A percentile compares a stretch with the other conserved stretches of the same genome.
Evolutionary conservation across 345 rosid species (phyloP).

Genomic region (Rhizophora mangle): DNA sequence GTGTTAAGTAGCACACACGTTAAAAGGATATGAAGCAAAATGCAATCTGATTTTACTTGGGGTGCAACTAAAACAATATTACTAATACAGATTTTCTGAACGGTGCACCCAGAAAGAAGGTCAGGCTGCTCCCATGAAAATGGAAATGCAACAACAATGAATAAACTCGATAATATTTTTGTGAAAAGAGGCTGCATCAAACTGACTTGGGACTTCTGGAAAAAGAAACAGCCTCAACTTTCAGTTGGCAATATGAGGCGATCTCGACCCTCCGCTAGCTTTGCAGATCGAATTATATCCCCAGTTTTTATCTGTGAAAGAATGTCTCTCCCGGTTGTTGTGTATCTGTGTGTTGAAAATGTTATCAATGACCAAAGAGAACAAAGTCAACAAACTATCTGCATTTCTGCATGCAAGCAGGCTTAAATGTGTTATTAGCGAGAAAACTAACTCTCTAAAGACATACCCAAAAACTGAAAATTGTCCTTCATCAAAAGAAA

Average conservation of each 20-base stretch:
- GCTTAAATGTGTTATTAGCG: background rate
- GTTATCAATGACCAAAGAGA: background rate
- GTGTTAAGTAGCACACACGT: too few relatives aligned
- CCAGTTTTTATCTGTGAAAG: constrained; percentile 82
- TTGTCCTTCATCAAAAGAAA: constrained; percentile 92
- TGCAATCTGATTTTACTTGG: too few relatives aligned
- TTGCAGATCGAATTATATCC: constrained; percentile 67
- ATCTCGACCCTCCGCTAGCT: constrained; percentile 69
- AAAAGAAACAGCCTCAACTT: constrained; percentile 26
- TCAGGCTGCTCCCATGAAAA: too few relatives aligned
- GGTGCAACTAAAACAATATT: too few relatives aligned
- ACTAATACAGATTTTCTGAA: too few relatives aligned
- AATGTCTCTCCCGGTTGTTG: constrained; percentile 66
- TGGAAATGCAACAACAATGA: too few relatives aligned
- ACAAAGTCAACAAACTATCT: background rate
- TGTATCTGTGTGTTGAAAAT: constrained; percentile 41
- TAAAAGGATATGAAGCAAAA: too few relatives aligned
- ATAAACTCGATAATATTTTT: too few relatives aligned
- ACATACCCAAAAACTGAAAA: constrained; percentile 87
- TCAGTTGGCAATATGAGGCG: constrained; percentile 63
- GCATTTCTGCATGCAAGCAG: background rate
- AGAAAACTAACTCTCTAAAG: background rate
- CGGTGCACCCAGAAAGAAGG: too few relatives aligned
- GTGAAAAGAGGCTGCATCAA: too few relatives aligned
- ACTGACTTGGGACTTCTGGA: background rate